Evolutionary conservation across 257 asterid species (phyloP).

Genomic region (Nicotiana tomentosiformis): DNA sequence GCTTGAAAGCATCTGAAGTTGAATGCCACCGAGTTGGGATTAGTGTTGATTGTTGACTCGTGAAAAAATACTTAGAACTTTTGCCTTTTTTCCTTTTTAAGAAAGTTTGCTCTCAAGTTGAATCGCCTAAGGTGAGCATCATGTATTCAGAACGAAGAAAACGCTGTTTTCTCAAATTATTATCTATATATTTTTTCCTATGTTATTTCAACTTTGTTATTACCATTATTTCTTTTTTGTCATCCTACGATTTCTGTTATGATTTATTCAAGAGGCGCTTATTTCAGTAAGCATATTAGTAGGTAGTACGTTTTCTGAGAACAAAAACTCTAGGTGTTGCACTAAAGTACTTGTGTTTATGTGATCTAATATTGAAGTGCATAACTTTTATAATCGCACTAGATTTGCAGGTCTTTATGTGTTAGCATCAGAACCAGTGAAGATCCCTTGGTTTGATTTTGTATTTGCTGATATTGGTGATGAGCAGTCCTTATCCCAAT

Average conservation of each 20-base stretch:
- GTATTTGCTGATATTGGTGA: conserved; percentile 98
- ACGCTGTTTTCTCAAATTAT: not conserved
- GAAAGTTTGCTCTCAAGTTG: not conserved
- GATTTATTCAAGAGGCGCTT: not conserved
- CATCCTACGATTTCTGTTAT: not conserved
- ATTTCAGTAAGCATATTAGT: not conserved
- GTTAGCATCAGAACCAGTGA: conserved; percentile 86
- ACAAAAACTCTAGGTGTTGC: not conserved
- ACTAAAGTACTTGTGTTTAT: not conserved
- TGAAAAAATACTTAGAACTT: not conserved
- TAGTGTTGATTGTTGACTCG: not conserved
- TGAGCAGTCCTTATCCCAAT: conserved; percentile 92
- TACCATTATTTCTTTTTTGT: not conserved
- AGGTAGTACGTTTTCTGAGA: not conserved
- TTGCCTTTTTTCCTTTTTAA: not conserved
- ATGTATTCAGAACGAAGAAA: not conserved
- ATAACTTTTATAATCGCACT: not conserved
- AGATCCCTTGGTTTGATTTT: conserved; percentile 94
- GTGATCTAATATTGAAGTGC: not conserved
- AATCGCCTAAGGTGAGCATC: not conserved
- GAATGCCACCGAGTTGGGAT: not conserved
- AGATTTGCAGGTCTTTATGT: conserved; percentile 73
- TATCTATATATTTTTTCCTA: not conserved
- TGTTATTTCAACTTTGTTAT: not conserved
- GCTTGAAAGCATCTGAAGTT: not conserved